Conservation (phyloP, 176 grass and related monocot species). For the Chloris gayana region DNA sequence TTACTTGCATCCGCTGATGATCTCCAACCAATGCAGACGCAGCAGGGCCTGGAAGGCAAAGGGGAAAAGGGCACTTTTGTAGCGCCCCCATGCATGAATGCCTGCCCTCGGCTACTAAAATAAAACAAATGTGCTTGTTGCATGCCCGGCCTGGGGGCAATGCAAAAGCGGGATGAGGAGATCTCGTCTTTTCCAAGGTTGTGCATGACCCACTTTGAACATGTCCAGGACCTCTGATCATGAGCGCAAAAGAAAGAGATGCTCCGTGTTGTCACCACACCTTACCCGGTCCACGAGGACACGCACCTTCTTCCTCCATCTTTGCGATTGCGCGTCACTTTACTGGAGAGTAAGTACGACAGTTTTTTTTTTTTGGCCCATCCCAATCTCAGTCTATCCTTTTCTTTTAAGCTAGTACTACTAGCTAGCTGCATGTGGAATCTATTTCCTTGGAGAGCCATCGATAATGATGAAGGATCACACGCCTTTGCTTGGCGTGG, state of each 20-base stretch:
- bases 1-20: not conserved
- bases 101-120: no score
- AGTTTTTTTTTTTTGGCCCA: not conserved
- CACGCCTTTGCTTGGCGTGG: slow-evolving; percentile 41
- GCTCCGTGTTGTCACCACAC: slow-evolving; percentile 5
- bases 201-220: slow-evolving; percentile 38
- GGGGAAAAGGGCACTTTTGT: slow-evolving; percentile 32
- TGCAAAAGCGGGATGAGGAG: slow-evolving; percentile 10
- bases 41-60: slow-evolving; percentile 25
- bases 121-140: slow-evolving; percentile 21
- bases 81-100: not conserved
- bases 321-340: slow-evolving; percentile 22
- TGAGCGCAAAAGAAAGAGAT: not conserved
- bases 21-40: slow-evolving; percentile 11
- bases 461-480: slow-evolving; percentile 34
- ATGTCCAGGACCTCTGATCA: slow-evolving; percentile 22
- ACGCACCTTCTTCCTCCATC: slow-evolving; percentile 5
- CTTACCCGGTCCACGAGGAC: slow-evolving; percentile 14
- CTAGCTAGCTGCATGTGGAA: not conserved
- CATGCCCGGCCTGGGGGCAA: slow-evolving; percentile 23
- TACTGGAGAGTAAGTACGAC: not conserved
- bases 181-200: slow-evolving; percentile 45
- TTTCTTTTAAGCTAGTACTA: not conserved
- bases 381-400: not conserved
- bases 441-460: not conserved